Evolutionary conservation across 805 yeast genomes (phyloP), one percentile per base, ranked within the genome.

Genomic region (Candida berthetii): DNA sequence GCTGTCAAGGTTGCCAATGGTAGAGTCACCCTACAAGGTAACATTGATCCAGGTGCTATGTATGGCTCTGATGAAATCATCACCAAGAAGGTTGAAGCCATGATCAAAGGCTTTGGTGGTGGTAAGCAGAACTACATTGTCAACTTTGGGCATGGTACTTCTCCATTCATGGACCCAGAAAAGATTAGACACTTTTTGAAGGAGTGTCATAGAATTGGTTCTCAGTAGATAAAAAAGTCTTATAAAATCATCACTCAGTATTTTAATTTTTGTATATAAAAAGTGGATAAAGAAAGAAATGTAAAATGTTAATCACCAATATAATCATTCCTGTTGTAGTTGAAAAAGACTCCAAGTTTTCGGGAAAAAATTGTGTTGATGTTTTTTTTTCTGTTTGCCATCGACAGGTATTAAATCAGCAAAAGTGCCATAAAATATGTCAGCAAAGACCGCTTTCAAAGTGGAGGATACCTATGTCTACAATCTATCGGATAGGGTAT

Each of bases 91-190:
- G 96, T 86, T 15, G 85, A 85, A 65, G 73, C 72, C 48, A 93
- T 93, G 99, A 83, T 93, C 46, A 61, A 71, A 44, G 95, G 90
- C 7, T 93, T 93, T 59, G 93, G 93, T n/a, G 95, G 95, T 36
- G 96, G 96, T 18, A 88, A 88, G 63, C 79, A 85, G 57, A 76
- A 83, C 55, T 93, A 93, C 66, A 91, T 93, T 50, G 82, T 91
- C 53, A 93, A 93, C 69, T 85, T 93, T 57, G 99, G 99, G 37
- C 99, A 93, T 55, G 99, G 99, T 15, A 93, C 99, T 18, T 97
- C 89, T 61, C 99, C 99, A 18, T 88, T 86, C 66, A 89, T 93
- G 96, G 84, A 87, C 48, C 96, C 98, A 10, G 96, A 85, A 49
- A 84, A 84, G 61, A 77, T 93, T 47, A 80, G 78, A 45, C 86